Percentiles rank a stretch among this genome's conserved stretches.
phyloP scores from a whole-genome alignment of 2,329 filamentous ascomycete species.

The Scedosporium boydii region DNA sequence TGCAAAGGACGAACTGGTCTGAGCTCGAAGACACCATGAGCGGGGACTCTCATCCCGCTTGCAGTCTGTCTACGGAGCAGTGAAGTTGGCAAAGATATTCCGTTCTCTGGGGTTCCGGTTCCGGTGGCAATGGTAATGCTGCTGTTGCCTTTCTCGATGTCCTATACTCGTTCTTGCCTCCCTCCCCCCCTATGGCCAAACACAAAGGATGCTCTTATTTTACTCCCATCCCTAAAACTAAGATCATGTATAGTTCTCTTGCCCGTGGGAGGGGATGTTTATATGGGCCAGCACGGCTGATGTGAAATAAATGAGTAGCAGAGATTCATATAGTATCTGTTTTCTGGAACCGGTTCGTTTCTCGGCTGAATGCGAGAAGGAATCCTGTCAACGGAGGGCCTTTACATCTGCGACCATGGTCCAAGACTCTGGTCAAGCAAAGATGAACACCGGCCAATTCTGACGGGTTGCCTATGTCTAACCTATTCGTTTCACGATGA shows the following conservation, averaged over 20 bases:
- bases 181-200: not conserved
- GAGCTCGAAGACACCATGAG: not conserved
- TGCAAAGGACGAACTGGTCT: not conserved
- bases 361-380: not conserved
- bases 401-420: not conserved
- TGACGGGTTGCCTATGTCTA: not conserved
- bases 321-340: not conserved
- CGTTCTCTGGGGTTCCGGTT: not conserved
- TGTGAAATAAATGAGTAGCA: constrained; percentile 1
- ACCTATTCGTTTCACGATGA: not conserved
- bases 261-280: not conserved
- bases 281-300: not conserved
- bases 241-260: not conserved
- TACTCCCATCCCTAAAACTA: not conserved
- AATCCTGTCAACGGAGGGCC: not conserved
- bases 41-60: not conserved
- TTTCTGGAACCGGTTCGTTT: not conserved
- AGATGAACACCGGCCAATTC: not conserved
- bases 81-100: no score
- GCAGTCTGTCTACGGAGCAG: not conserved
- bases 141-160: not conserved
- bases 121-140: not conserved
- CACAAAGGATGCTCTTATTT: not conserved
- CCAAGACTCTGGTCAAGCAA: not conserved
- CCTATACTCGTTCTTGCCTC: not conserved